Base-by-base conservation (phyloP, 2,329 filamentous ascomycete genomes). In the Apiospora sp. region DNA sequence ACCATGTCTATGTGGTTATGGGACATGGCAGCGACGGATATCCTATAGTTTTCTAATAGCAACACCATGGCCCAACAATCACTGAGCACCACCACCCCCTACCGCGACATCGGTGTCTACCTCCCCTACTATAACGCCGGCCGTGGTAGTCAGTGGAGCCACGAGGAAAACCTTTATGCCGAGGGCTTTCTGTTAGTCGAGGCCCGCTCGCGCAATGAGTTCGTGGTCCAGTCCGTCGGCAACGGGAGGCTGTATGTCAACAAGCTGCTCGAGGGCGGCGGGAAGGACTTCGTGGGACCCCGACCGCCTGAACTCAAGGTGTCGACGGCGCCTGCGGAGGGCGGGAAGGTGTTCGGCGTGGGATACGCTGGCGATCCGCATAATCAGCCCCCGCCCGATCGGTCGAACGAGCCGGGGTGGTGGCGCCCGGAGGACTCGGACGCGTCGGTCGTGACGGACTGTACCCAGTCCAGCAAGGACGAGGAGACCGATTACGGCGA, bases 151-250 rank as follows among this genome's bases (percentile, higher is more conserved):
- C 54, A 61, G 16, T 61, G 54, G 54, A 16, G 16, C 30, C 54
- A 61, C 54, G 30, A 37, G 3, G 30, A 37, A 19, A 37, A 61
- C 16, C 30, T 61, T 2, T 7, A 37, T 8, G 7, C 16, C 30
- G 30, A 61, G 5, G 30, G 54, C 19, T 61, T 61, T 30, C 30
- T 61, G 6, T 30, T 61, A 5, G 30, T 61, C 54, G 54, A 61
- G 8, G 54, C 30, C 54, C 16, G 37, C 30, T 61, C 54, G 16
- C 54, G 30, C 30, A 37, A 37, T 16, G 54, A 61, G 54, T 61
- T 61, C 54, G 30, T 61, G 16, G 54, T 61, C 54, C 54, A 61
- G 30, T 61, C 54, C 54, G 7, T 61, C 30, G 54, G 54, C 30
- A 37, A 22, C 16, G 30, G 54, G 16, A 37, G n/a, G 54, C 8